Evolutionary conservation across 2,329 filamentous ascomycete species (phyloP).

Genomic region (Phaeosphaeria sp.): DNA sequence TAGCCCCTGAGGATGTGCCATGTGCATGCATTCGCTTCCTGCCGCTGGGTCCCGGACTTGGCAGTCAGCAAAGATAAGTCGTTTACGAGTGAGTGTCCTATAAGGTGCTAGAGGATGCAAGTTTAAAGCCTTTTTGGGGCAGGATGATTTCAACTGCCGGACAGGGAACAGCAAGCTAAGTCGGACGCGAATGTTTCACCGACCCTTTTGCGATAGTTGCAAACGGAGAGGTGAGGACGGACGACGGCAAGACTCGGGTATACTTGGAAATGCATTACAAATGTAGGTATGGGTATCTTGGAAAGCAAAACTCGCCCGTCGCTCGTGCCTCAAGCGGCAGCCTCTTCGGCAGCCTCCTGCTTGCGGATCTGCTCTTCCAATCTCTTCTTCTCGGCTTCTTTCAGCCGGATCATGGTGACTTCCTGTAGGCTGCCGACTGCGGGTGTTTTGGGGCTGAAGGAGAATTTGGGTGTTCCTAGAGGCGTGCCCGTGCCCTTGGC

Average conservation of each 20-base stretch:
- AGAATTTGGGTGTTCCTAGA: constrained; percentile 49
- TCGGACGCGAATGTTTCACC: background rate
- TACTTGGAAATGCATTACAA: background rate
- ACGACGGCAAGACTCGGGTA: background rate
- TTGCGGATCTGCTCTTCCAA: constrained; percentile 54
- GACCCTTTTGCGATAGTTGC: background rate
- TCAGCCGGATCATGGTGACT: constrained; percentile 54
- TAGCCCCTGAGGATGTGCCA: background rate
- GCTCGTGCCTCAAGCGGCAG: background rate
- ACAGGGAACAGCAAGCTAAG: background rate
- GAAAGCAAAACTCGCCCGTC: background rate
- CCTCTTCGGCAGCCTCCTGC: constrained; percentile 45
- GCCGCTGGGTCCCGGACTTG: background rate
- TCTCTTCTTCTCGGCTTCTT: constrained; percentile 52
- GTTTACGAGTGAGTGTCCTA: background rate
- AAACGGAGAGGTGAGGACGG: background rate
- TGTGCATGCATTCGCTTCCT: background rate
- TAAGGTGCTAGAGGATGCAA: background rate
- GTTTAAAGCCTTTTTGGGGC: background rate
- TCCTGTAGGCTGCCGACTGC: constrained; percentile 44
- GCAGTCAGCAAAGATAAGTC: background rate
- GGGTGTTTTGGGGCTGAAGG: constrained; percentile 48
- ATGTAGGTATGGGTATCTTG: background rate
- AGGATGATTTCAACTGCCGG: background rate
- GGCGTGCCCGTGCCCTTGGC: constrained; percentile 30